Percentiles rank a stretch among this genome's conserved stretches.
phyloP scores from a whole-genome alignment of 176 grass and related monocot species.

The Oryza nivara region DNA sequence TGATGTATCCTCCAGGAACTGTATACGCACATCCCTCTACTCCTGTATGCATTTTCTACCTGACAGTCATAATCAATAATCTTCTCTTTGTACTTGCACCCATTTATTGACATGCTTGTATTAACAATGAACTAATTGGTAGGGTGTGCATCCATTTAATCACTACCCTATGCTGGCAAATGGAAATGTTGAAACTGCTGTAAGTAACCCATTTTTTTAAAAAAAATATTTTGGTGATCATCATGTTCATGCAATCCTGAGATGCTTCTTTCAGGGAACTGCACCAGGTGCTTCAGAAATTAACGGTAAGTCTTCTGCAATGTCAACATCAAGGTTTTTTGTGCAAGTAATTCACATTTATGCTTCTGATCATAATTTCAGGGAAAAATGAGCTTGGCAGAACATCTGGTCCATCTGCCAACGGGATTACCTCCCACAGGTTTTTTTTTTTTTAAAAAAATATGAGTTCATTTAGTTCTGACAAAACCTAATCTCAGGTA shows the following conservation, averaged over 20 bases:
- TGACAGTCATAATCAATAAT: slow-evolving; percentile 30
- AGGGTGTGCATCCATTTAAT: slow-evolving; percentile 85
- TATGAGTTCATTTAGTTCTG: slow-evolving; percentile 5
- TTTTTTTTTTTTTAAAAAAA: slow-evolving; percentile 36
- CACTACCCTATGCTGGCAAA: slow-evolving; percentile 81
- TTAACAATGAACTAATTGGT: slow-evolving; percentile 34
- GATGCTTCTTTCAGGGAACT: slow-evolving; percentile 48
- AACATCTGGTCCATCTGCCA: slow-evolving; percentile 75
- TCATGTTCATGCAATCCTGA: slow-evolving; percentile 39
- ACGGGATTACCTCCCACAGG: slow-evolving; percentile 76
- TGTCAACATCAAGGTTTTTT: slow-evolving; percentile 54
- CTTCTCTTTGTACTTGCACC: slow-evolving; percentile 14
- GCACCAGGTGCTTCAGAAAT: slow-evolving; percentile 61
- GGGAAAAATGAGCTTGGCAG: slow-evolving; percentile 66
- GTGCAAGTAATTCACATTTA: slow-evolving; percentile 48
- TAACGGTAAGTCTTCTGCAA: slow-evolving; percentile 59
- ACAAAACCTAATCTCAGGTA: slow-evolving; percentile 37
- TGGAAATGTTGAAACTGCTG: slow-evolving; percentile 66
- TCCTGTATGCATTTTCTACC: slow-evolving; percentile 63
- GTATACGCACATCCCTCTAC: slow-evolving; percentile 88
- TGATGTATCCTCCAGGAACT: slow-evolving; percentile 96
- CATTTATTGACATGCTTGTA: slow-evolving; percentile 23
- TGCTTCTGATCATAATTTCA: slow-evolving; percentile 69
- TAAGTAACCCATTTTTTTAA: slow-evolving; percentile 49
- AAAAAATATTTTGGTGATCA: slow-evolving; percentile 18